Evolutionary conservation across 75 land plant genomes (phyloP).

Genomic region (Pinus albicaulis): DNA sequence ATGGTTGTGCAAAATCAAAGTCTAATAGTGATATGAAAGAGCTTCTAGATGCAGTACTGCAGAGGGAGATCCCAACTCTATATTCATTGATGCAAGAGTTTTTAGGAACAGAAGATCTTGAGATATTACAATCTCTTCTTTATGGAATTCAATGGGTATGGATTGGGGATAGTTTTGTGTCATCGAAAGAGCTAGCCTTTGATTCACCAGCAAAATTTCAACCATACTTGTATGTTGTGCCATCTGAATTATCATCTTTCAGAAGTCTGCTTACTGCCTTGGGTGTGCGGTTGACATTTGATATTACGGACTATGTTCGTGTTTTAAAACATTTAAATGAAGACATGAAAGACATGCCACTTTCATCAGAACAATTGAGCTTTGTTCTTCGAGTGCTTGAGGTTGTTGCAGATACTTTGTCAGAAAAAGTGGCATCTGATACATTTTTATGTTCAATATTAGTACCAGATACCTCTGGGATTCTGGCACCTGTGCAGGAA

Average conservation of each 20-base stretch:
- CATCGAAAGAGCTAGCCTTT: conserved; percentile 72
- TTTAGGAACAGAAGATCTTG: conserved; percentile 50
- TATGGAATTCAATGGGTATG: conserved; percentile 80
- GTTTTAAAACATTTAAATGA: conserved; percentile 61
- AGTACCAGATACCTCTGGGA: conserved; percentile 70
- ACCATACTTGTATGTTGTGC: conserved; percentile 88
- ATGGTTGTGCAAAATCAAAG: conserved; percentile 25
- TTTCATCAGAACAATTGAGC: conserved; percentile 68
- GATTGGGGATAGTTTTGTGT: conserved; percentile 89
- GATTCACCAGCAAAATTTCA: conserved; percentile 89
- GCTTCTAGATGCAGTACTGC: conserved; percentile 29
- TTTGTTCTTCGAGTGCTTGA: conserved; percentile 86
- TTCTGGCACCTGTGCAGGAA: conserved; percentile 43
- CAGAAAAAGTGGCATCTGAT: conserved; percentile 20
- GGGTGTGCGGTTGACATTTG: conserved; percentile 76
- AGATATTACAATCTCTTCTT: conserved; percentile 45
- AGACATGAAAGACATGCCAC: conserved; percentile 55
- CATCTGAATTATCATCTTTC: conserved; percentile 72
- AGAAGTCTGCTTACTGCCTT: conserved; percentile 58
- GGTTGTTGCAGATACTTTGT: conserved; percentile 60
- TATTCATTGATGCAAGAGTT: conserved; percentile 62
- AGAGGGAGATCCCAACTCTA: conserved; percentile 50
- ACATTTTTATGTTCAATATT: conserved; percentile 39
- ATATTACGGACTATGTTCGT: conserved; percentile 52
- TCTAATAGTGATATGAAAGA: conserved; percentile 15